A percentile compares a stretch with the other conserved stretches of the same genome.
Evolutionary conservation across 164 flowering plant species (phyloP).

Genomic region (Stephania japonica): DNA sequence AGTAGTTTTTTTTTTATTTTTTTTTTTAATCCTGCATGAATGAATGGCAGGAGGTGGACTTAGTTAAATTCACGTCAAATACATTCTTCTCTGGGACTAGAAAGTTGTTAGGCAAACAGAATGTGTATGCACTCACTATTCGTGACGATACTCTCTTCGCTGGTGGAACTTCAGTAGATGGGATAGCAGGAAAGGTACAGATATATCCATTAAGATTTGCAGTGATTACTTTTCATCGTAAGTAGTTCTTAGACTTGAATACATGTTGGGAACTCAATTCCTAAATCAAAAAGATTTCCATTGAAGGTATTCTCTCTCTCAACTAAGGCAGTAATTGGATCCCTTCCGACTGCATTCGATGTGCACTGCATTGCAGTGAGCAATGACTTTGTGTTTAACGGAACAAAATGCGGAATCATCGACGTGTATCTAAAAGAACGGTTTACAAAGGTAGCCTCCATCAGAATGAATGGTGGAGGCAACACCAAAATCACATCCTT

Average conservation of each 20-base stretch:
- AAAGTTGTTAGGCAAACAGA: slow-evolving; percentile 61
- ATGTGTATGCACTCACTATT: slow-evolving; percentile 35
- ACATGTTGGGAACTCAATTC: background rate
- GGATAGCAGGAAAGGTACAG: slow-evolving; percentile 64
- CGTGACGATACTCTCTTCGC: slow-evolving; percentile 42
- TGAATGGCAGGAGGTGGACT: slow-evolving; percentile 50
- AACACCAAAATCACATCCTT: slow-evolving; percentile 45
- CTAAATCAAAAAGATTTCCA: slow-evolving; percentile 10
- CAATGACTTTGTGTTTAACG: slow-evolving; percentile 53
- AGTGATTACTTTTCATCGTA: background rate
- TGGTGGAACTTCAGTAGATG: slow-evolving; percentile 68
- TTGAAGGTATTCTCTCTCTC: slow-evolving; percentile 56
- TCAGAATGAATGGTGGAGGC: slow-evolving; percentile 36
- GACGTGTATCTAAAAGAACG: slow-evolving; percentile 69
- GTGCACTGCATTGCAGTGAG: slow-evolving; percentile 37
- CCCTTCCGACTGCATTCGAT: slow-evolving; percentile 45
- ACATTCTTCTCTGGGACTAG: slow-evolving; percentile 58
- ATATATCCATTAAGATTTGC: background rate
- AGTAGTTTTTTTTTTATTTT: background rate
- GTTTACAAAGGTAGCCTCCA: slow-evolving; percentile 38
- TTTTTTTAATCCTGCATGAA: background rate
- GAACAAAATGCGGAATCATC: slow-evolving; percentile 53
- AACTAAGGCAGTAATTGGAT: slow-evolving; percentile 34
- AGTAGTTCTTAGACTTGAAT: background rate
- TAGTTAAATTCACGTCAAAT: slow-evolving; percentile 29